Conservation (phyloP, 208 protist genomes). For the Angomonas deanei region DNA sequence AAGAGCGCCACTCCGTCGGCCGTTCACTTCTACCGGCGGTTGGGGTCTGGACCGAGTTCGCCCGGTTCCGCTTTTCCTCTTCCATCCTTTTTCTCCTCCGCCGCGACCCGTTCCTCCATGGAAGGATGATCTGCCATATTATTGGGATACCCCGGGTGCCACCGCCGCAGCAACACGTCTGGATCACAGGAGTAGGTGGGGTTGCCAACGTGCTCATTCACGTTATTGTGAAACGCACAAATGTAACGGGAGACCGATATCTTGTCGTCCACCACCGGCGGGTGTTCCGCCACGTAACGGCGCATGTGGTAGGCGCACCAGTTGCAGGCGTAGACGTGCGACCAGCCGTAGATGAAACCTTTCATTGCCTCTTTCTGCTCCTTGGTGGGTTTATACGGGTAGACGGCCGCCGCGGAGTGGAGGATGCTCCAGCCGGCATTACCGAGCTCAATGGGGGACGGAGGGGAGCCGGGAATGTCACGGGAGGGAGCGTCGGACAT, state of each 20-base stretch:
- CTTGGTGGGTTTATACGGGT: slow-evolving; percentile 59
- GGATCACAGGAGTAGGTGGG: slow-evolving; percentile 66
- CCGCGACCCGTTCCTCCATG: slow-evolving; percentile 58
- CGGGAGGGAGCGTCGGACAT: slow-evolving; percentile 16
- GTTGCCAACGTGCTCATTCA: slow-evolving; percentile 76
- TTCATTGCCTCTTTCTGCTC: slow-evolving; percentile 67
- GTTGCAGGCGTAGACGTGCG: slow-evolving; percentile 81
- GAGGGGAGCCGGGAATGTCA: slow-evolving; percentile 51
- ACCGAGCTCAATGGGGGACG: slow-evolving; percentile 62
- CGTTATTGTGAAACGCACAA: slow-evolving; percentile 88
- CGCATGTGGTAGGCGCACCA: slow-evolving; percentile 88
- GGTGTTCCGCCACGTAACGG: slow-evolving; percentile 50
- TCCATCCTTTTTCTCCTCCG: slow-evolving; percentile 10
- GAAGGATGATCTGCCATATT: slow-evolving; percentile 71
- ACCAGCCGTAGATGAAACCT: slow-evolving; percentile 72
- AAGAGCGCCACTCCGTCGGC: neutral
- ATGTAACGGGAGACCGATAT: slow-evolving; percentile 61
- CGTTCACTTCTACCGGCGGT: neutral
- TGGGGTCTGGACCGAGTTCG: neutral
- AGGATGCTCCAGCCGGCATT: slow-evolving; percentile 82
- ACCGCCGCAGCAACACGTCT: slow-evolving; percentile 62
- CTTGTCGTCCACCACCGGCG: slow-evolving; percentile 69
- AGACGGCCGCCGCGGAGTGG: slow-evolving; percentile 79
- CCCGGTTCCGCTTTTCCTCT: neutral
- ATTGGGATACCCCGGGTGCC: slow-evolving; percentile 84